Evolutionary conservation across 805 yeast species (phyloP), one percentile per base, ranked within the genome.

Genomic region (Starmerella floricola): DNA sequence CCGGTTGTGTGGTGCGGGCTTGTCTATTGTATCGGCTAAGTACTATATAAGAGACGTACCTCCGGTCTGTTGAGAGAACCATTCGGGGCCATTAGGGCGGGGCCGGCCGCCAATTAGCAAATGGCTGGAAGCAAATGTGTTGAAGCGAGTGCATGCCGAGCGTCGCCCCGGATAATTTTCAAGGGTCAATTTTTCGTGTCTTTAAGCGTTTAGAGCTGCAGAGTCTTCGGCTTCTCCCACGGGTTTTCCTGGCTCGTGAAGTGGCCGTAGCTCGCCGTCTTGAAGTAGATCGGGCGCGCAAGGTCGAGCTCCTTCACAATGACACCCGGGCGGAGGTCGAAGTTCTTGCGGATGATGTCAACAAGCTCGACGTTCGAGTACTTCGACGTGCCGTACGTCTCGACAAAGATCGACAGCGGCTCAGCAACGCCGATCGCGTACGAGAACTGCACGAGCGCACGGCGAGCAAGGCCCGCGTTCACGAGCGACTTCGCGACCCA

Each of bases 401-500:
- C 97, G 59, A 91, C 96, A 68, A 85, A 81, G 68, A 91, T 82
- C 46, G 95, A 85, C 65, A 91, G 78, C 62, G 99, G 99, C 72
- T 91, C 97, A 59, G 99, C 97, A 59, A 91, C 96, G 83, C 99
- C 99, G 65, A 91, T 91, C 64, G 99, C 99, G 69, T 91, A 91
- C 38, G 98, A 88, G 73, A 86, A 86, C 74, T 91, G 98, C 50
- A 91, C 99, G 60, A 91, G 76, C 52, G 87, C 94, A 75, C 99
- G 86, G 72, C 82, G 83, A 60, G 95, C 94, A 60, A 91, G 75
- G 56, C 91, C 88, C 53, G 98, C 96, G 59, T 75, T 72, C 54
- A 91, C 94, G 59, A 91, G 77, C 43, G 98, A 91, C 75, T 91
- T 91, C 66, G 98, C 98, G 60, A 91, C 96, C 98, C 98, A 91